phyloP scores from a whole-genome alignment of 2,329 filamentous ascomycete species.

The Fusarium chuoi region DNA sequence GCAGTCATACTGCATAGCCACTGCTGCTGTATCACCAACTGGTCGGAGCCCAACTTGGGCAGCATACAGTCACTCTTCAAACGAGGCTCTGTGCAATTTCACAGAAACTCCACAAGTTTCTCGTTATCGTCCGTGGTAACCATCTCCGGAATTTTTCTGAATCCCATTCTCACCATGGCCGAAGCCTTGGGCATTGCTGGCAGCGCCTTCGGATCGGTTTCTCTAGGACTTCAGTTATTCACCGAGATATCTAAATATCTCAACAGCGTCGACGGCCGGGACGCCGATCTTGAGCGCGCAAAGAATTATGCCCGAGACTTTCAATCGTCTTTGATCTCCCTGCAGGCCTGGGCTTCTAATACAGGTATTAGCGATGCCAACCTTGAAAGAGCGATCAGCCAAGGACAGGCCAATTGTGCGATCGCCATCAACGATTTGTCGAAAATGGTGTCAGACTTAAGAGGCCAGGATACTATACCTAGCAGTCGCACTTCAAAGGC shows the following conservation, averaged over 20 bases:
- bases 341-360: accelerated
- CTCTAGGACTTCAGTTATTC: not conserved
- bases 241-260: not conserved
- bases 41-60: accelerated
- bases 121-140: accelerated
- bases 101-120: accelerated
- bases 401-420: not conserved
- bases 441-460: accelerated
- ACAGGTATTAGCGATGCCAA: accelerated
- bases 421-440: not conserved
- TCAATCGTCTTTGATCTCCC: not conserved
- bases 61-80: not conserved
- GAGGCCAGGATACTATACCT: not conserved
- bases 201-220: not conserved
- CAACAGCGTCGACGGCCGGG: not conserved
- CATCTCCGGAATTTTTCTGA: accelerated
- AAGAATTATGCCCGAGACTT: not conserved
- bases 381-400: not conserved
- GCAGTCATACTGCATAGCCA: too few relatives aligned
- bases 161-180: not conserved
- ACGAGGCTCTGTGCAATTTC: accelerated
- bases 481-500: not conserved
- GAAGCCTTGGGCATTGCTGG: not conserved
- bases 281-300: not conserved
- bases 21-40: too few relatives aligned